Base-by-base conservation (phyloP, 169 alveolate species). In the Cryptosporidium felis region DNA sequence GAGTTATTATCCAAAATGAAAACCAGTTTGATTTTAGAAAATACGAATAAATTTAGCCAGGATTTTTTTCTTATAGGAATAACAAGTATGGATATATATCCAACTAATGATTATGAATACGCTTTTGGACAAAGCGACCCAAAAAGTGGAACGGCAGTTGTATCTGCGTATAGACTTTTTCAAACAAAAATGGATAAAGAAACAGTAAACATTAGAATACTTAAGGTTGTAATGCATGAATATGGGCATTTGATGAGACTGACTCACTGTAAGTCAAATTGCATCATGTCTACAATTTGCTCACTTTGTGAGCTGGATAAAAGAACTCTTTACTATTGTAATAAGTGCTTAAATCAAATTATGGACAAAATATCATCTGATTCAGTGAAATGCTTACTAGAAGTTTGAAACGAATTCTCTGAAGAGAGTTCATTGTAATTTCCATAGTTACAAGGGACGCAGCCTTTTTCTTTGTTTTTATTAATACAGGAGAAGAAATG, bases 71-170 rank as follows among this genome's bases (percentile, higher is more conserved):
- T 65, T 28, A 34, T 74, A 18, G 85, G 85, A 49, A 53, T 74
- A 51, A 74, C 85, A 74, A 32, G 85, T 41, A 16, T 74, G 41
- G 85, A 74, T 6, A 74, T 74, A 38, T 74, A 14, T 30, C 85
- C 85, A 10, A 53, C 62, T 16, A 53, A 74, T 30, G 23, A 49
- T 18, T 59, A 74, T 23, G 60, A 74, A 34, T 74, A 53, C 21
- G 65, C 41, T 10, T 74, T 53, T 34, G 85, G 85, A 16, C 85
- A 74, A 40, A 74, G 74, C 26, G 85, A 74, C 45, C 74, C 85
- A 40, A 67, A 74, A n/a, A 74, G 40, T 21, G 85, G 85, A 40
- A 30, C 56, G n/a, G 85, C 85, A 38, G 56, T 74, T 23, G 41
- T 74, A 56, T 74, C 85, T 5, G 85, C 47, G 23, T 58, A 53